Conservation (phyloP, 2,329 filamentous ascomycete species). For the Aspergillus sp. region DNA sequence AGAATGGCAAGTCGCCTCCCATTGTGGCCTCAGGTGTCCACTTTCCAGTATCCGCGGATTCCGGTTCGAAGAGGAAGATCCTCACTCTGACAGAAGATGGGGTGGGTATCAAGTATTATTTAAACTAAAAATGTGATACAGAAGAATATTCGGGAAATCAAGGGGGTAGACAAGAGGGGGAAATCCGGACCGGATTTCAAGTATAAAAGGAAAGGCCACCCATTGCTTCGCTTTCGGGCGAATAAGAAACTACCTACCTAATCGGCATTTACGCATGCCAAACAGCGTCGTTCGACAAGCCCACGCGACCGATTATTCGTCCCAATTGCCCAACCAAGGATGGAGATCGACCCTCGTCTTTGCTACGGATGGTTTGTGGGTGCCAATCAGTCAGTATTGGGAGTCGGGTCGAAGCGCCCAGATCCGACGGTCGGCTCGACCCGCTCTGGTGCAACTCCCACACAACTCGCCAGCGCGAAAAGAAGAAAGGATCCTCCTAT, state of each 20-base stretch:
- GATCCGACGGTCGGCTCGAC: conserved; percentile 13
- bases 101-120: no score
- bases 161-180: neutral
- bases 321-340: neutral
- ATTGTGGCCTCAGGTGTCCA: neutral
- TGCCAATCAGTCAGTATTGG: neutral
- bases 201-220: neutral
- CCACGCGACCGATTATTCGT: neutral
- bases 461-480: neutral
- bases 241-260: neutral
- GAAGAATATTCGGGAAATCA: neutral
- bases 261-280: neutral
- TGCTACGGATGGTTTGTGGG: neutral
- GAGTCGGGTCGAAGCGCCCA: conserved; percentile 11
- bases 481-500: neutral
- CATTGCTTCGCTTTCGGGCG: neutral
- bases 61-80: neutral
- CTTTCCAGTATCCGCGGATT: neutral
- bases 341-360: conserved; percentile 1
- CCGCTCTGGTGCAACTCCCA: conserved; percentile 7
- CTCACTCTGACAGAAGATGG: neutral
- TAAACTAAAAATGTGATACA: no score
- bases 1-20: conserved; percentile 22
- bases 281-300: neutral
- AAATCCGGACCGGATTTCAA: neutral